Evolutionary conservation across 495 filamentous ascomycete species (phyloP).

Genomic region (Podospora australis): DNA sequence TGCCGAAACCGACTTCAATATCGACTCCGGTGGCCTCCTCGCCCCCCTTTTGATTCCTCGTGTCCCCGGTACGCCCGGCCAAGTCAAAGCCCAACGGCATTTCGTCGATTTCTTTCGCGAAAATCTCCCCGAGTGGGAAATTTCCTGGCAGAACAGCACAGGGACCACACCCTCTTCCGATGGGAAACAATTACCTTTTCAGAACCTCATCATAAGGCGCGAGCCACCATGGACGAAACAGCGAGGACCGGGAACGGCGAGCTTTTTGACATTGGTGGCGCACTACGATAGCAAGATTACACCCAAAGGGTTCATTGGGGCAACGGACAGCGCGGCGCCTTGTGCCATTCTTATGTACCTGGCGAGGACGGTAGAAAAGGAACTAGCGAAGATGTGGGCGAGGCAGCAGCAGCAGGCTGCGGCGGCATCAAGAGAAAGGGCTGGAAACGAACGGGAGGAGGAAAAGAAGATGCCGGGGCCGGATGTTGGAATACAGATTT

Average conservation of each 20-base stretch:
- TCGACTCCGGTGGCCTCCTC: conserved; percentile 58
- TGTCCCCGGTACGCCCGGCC: conserved; percentile 73
- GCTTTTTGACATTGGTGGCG: conserved; percentile 75
- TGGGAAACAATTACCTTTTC: conserved; percentile 63
- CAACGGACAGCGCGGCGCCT: conserved; percentile 81
- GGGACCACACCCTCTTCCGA: conserved; percentile 62
- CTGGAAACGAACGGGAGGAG: conserved; percentile 29
- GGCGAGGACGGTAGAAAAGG: conserved; percentile 35
- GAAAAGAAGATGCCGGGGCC: conserved; percentile 20
- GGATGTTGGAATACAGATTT: conserved; percentile 68
- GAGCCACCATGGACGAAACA: conserved; percentile 69
- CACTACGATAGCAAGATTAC: conserved; percentile 80
- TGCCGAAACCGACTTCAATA: conserved; percentile 63
- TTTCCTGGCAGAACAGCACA: conserved; percentile 79
- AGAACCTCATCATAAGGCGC: conserved; percentile 70
- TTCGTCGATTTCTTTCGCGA: conserved; percentile 67
- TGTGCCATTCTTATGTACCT: conserved; percentile 80
- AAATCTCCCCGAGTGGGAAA: conserved; percentile 65
- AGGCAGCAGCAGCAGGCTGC: no score
- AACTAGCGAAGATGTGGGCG: conserved; percentile 34
- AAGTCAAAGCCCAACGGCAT: conserved; percentile 62
- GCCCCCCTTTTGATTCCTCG: conserved; percentile 76
- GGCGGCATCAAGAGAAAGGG: no score
- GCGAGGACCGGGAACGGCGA: conserved; percentile 53
- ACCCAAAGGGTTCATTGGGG: conserved; percentile 78